Evolutionary conservation across 2,329 filamentous ascomycete genomes (phyloP), one percentile per base, ranked within the genome.

Genomic region (Shiraia sp.): DNA sequence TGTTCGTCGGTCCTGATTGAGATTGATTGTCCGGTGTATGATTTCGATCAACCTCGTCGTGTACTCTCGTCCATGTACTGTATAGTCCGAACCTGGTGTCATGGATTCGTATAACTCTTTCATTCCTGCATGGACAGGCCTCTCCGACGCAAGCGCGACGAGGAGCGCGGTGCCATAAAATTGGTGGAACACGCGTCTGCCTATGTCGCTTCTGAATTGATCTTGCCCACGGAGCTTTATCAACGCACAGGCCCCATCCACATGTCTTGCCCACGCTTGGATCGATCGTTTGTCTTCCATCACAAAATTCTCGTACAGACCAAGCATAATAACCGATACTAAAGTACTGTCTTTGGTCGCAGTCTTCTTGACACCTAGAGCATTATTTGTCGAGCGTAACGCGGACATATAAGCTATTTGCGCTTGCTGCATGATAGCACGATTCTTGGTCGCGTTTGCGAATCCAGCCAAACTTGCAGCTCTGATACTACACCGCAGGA

Each of bases 241-340:
- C 7, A 71, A 47, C 2, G 59, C 55, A 19, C 55, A 55, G 2
- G 65, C 66, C 2, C 68, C 66, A 32, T 61, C 54, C 13, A 67
- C 50, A 38, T 71, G 68, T 13, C 57, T 58, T 17, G 45, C 49
- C 64, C 65, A 69, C 3, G 60, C 51, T 33, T 49, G 42, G n/a
- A 67, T 36, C 7, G 66, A 65, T 13, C 53, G 40, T 15, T 55
- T 50, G 30, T 47, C 51, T 17, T 58, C 47, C 28, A 58, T 65
- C 6, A 54, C 53, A 15, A 66, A 57, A 34, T 54, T 63, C 38
- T 69, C 67, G 31, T 66, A 69, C 38, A 67, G 45, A 4, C 65
- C 60, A 5, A 69, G 53, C 48, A 65, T 47, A 13, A 64, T 57
- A n/a, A 64, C 59, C 8, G 61, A 51, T 4, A 64, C 47, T 3